Conservation (phyloP, 495 filamentous ascomycete species). For the Ascodesmis nigricans region DNA sequence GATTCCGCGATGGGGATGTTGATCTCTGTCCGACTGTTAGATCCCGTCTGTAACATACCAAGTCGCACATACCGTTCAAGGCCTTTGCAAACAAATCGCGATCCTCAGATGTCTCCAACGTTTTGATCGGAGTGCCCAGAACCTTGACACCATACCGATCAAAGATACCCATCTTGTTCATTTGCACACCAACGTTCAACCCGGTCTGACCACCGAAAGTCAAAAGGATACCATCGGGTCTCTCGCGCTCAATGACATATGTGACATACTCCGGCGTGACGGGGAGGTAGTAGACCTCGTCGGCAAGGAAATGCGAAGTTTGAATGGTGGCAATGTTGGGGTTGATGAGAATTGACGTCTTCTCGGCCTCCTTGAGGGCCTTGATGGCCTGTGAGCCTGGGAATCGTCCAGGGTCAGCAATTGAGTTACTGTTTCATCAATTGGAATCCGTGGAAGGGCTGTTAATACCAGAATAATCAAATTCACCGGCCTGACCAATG, state of each 20-base stretch:
- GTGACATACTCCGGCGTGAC: constrained; percentile 90
- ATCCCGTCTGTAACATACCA: too few species aligned
- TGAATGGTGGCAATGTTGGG: constrained; percentile 98
- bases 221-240: constrained; percentile 88
- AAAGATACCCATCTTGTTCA: constrained; percentile 90
- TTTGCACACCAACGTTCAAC: constrained; percentile 87
- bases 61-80: constrained; percentile 26
- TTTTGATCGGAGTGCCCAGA: constrained; percentile 82
- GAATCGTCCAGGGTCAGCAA: constrained; percentile 11
- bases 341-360: constrained; percentile 89
- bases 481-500: constrained; percentile 96
- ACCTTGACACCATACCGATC: constrained; percentile 88
- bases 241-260: constrained; percentile 88
- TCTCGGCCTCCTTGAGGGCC: constrained; percentile 91
- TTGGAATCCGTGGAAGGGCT: constrained; percentile 23
- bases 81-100: constrained; percentile 89
- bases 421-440: constrained; percentile 9
- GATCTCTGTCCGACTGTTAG: constrained; percentile 42
- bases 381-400: constrained; percentile 87
- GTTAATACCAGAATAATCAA: constrained; percentile 97
- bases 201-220: constrained; percentile 95
- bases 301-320: constrained; percentile 82
- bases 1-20: constrained; percentile 93
- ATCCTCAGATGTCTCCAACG: constrained; percentile 84
- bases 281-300: constrained; percentile 96